Base-by-base conservation (phyloP, 805 yeast genomes). In the Ogataea glucozyma region DNA sequence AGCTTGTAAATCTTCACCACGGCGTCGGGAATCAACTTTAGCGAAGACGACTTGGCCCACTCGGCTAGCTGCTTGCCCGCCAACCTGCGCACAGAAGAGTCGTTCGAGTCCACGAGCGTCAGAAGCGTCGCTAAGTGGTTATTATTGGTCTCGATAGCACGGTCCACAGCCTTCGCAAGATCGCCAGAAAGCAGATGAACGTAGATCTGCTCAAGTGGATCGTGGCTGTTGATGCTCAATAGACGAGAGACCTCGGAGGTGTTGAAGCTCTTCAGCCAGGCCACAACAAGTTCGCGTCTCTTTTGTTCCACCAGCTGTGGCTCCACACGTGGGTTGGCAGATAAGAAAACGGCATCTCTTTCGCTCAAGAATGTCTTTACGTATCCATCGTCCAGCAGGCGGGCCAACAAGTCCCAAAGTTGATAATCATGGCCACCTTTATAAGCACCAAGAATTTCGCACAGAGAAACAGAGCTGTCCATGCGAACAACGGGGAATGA, bases 31-130 rank as follows among this genome's bases (percentile, higher is more conserved):
- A 83, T 79, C 35, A 61, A 63, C 21, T 57, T 59, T 22, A 68
- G 41, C 4, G 66, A 64, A 4, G 70, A 68, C 5, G 66, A 64
- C 3, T 69, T 66, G 22, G 61, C 60, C 97, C 97, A 90, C 27
- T 75, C 77, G 2, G 67, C 64, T 18, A 91, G 62, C 62, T 89
- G 97, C 24, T 62, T 61, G 6, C 57, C 49, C 0, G 97, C 90
- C 40, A 79, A 68, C 0, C 54, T 55, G 38, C 71, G 70, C 3
- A 85, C 82, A 1, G 72, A 70, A 1, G 72, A 72, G 51, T 83
- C 85, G 52, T 84, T 83, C 0, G 93, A 81, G 24, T 87, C 95
- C 6, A 85, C 60, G 31, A 85, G 65, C 0, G 96, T 74, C 10
- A 91, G 61, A 20, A 88, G 56, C 0, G 78, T 79, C 0, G 96